These are phyloP conservation scores for Termitomyces sp. DNA, from an alignment of 768 basidiomycete species.

Conservation along the genomic window DNA sequence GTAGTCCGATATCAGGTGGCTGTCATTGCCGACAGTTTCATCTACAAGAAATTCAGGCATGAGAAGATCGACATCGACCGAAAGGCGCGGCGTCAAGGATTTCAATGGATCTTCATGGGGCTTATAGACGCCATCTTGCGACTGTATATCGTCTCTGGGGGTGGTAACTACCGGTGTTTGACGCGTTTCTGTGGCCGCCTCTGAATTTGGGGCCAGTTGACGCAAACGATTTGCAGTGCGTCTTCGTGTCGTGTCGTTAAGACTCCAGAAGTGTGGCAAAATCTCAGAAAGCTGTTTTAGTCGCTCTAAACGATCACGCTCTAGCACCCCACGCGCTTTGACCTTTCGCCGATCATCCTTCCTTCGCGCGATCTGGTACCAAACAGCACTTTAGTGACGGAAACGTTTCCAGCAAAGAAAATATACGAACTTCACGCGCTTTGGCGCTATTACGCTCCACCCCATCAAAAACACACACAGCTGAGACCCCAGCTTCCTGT, in stretches of 20 bases:
- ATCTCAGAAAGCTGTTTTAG: conserved; percentile 37
- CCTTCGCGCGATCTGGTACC: conserved; percentile 47
- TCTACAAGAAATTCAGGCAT: conserved; percentile 3
- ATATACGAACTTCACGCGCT: conserved; percentile 51
- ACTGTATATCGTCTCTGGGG: neutral
- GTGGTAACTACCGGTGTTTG: neutral
- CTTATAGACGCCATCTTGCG: neutral
- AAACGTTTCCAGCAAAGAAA: neutral
- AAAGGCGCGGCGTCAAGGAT: neutral
- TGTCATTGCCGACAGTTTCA: conserved; percentile 1
- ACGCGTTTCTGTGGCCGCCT: neutral
- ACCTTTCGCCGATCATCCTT: conserved; percentile 42
- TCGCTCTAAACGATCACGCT: conserved; percentile 51
- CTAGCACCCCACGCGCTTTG: conserved; percentile 48
- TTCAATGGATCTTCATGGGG: neutral
- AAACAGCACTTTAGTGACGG: neutral
- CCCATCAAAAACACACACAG: conserved; percentile 81
- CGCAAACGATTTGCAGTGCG: conserved; percentile 15
- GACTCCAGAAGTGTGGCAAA: conserved; percentile 29
- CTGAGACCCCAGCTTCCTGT: conserved; percentile 44
- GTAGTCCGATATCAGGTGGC: neutral
- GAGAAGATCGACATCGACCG: neutral
- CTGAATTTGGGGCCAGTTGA: neutral
- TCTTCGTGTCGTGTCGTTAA: conserved; percentile 23
- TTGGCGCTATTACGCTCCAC: conserved; percentile 63